Evolutionary conservation across 441 rosid species (phyloP).

Genomic region (Kokia cookei): DNA sequence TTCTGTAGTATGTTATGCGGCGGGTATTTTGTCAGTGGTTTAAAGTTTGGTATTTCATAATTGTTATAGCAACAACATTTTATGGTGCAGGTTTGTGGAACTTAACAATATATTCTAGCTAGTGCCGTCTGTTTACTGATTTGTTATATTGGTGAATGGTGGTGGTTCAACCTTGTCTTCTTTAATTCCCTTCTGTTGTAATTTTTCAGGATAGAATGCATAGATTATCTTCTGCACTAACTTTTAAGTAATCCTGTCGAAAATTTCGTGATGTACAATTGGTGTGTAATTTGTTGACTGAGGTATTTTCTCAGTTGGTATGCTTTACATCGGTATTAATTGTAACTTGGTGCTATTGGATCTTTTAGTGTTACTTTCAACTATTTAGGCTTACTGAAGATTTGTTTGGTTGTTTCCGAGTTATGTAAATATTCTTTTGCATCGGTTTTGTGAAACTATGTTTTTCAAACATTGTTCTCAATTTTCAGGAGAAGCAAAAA

Average conservation of each 20-base stretch:
- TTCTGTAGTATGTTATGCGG: not conserved
- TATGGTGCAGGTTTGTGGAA: not conserved
- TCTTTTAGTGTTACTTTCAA: not conserved
- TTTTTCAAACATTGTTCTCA: not conserved
- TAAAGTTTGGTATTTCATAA: not conserved
- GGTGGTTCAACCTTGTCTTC: too few relatives aligned
- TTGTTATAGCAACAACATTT: not conserved
- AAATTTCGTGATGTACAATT: not conserved
- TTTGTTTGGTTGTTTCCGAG: not conserved
- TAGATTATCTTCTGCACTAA: not conserved
- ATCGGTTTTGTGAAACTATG: not conserved
- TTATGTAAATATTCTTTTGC: not conserved
- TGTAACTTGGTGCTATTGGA: not conserved
- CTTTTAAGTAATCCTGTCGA: not conserved
- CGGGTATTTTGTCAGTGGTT: too few relatives aligned
- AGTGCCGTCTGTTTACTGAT: too few relatives aligned
- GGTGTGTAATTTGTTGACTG: not conserved
- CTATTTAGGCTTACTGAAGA: not conserved
- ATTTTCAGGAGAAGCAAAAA: conserved; percentile 29
- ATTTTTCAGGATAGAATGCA: not conserved
- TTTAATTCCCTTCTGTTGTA: not conserved
- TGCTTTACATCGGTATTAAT: not conserved
- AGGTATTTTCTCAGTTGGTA: not conserved
- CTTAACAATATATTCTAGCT: too few relatives aligned
- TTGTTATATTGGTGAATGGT: too few relatives aligned